Conservation (phyloP, 345 rosid genomes). For the Citrus australasica region DNA sequence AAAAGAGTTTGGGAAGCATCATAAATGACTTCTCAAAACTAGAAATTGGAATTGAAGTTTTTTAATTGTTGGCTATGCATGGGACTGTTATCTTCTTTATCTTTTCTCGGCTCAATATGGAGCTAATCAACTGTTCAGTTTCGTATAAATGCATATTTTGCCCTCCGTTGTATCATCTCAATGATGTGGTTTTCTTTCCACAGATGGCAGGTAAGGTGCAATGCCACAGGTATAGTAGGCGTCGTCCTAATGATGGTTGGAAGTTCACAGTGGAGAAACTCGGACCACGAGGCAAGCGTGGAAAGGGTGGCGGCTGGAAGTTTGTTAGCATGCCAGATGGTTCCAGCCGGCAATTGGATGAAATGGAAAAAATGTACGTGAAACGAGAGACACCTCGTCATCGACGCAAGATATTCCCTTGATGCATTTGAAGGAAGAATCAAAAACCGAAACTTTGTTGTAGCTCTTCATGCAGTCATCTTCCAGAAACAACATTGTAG, state of each 20-base stretch:
- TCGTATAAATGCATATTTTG: neutral
- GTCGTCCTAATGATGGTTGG: conserved; percentile 85
- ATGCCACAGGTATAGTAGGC: conserved; percentile 84
- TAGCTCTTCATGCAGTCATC: neutral
- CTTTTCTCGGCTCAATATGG: neutral
- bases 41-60: neutral
- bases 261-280: conserved; percentile 78
- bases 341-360: conserved; percentile 78
- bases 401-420: conserved; percentile 76
- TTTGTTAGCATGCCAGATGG: conserved; percentile 90
- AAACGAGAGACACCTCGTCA: conserved; percentile 80
- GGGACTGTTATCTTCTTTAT: neutral
- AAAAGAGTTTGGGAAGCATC: neutral
- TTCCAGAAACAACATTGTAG: neutral
- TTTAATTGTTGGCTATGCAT: neutral
- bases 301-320: conserved; percentile 94
- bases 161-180: neutral
- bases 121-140: neutral
- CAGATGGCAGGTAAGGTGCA: conserved; percentile 79
- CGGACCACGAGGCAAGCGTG: conserved; percentile 77
- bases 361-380: conserved; percentile 77
- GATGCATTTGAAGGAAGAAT: conserved; percentile 17
- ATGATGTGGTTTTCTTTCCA: conserved; percentile 12
- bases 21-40: neutral
- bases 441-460: neutral